phyloP scores from a whole-genome alignment of 1,139 yeast species.

The Pneumocystis sp. region DNA sequence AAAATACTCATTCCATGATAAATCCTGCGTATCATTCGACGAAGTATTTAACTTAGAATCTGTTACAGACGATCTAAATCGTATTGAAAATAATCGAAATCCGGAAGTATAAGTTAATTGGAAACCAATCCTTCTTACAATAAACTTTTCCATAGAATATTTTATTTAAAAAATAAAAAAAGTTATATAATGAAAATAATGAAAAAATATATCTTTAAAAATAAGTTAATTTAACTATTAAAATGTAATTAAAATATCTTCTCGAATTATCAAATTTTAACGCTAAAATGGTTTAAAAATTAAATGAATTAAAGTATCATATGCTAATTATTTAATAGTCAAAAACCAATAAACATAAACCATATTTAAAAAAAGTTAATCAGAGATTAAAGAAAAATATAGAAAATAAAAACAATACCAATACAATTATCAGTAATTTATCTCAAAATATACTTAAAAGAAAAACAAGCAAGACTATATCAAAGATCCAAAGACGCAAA shows the following conservation, averaged over 20 bases:
- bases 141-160: neutral
- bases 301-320: neutral
- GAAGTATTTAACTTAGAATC: neutral
- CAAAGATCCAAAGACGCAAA: neutral
- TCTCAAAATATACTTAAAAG: neutral
- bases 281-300: neutral
- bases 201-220: neutral
- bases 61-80: neutral
- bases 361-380: neutral
- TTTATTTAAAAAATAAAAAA: neutral
- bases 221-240: neutral
- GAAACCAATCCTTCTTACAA: neutral
- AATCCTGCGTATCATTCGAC: slow-evolving; percentile 1
- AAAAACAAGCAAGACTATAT: neutral
- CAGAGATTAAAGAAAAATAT: neutral
- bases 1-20: slow-evolving; percentile 50
- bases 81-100: neutral
- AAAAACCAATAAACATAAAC: neutral
- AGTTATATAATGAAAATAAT: neutral
- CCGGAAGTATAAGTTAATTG: neutral
- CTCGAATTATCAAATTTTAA: neutral
- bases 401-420: neutral
- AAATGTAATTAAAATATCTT: neutral
- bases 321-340: neutral
- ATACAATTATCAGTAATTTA: neutral